These are phyloP conservation scores for Psophocarpus tetragonolobus DNA, from an alignment of 306 rosid genomes.

Conservation along the genomic window DNA sequence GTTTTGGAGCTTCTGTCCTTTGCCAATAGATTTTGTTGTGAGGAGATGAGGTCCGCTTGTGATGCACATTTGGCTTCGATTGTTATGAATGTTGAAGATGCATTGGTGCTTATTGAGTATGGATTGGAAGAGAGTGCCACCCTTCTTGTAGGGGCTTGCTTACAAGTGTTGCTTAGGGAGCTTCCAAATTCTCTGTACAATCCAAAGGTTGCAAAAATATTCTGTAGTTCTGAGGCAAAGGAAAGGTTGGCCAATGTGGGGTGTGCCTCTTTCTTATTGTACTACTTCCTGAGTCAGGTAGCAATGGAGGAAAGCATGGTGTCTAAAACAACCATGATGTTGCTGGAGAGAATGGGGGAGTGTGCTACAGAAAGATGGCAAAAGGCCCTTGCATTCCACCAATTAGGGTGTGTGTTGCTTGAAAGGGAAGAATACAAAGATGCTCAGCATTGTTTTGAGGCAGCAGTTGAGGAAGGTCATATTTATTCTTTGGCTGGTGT, in stretches of 20 bases:
- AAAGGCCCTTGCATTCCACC: constrained; percentile 66
- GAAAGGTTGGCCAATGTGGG: constrained; percentile 57
- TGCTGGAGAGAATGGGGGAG: constrained; percentile 68
- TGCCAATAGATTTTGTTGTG: constrained; percentile 81
- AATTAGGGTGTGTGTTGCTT: constrained; percentile 66
- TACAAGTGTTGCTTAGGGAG: constrained; percentile 72
- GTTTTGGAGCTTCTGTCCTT: constrained; percentile 72
- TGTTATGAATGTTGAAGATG: constrained; percentile 59
- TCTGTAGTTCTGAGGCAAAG: constrained; percentile 54
- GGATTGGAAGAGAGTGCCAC: constrained; percentile 73
- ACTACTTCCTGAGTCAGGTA: constrained; percentile 74
- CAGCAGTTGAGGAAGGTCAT: constrained; percentile 66
- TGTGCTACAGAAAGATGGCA: constrained; percentile 69
- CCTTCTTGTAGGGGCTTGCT: constrained; percentile 71
- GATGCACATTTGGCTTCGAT: constrained; percentile 65
- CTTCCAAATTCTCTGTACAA: constrained; percentile 57
- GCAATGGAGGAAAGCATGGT: constrained; percentile 75
- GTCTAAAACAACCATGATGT: constrained; percentile 59
- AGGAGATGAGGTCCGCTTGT: constrained; percentile 69
- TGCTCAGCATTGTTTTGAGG: constrained; percentile 59
- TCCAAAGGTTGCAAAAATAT: constrained; percentile 48
- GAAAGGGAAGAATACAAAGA: constrained; percentile 66
- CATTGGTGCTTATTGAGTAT: constrained; percentile 67
- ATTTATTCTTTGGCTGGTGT: constrained; percentile 74
- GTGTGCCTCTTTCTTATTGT: constrained; percentile 64